Evolutionary conservation across 2,329 filamentous ascomycete genomes (phyloP), one percentile per base, ranked within the genome.

Genomic region (Byssoonygena ceratinophila): DNA sequence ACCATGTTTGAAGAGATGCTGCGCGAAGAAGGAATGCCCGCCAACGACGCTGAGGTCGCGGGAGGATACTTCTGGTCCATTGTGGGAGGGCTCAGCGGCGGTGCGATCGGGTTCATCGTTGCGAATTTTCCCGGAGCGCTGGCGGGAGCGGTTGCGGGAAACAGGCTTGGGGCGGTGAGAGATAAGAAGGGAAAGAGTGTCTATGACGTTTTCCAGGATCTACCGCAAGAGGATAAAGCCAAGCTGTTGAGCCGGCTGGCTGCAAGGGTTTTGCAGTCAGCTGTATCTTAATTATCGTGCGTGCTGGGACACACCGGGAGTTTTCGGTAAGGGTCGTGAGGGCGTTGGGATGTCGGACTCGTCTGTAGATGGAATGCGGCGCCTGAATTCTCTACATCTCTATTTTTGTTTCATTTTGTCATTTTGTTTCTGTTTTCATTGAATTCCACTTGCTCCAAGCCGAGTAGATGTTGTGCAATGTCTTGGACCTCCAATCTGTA

Each of bases 181-280:
- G 92, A 98, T 71, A 82, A 85, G 29, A 89, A 83, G 70, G 90
- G 90, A 20, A 97, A 96, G 82, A 94, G 87, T 64, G 92, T 98
- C 4, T 97, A 94, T 69, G 76, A 82, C 25, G 92, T 96, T 14
- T 97, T 91, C 67, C 63, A 87, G 75, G 86, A 95, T 61, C 74
- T 98, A 63, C 89, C 89, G 47, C 85, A 88, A 68, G 77, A 76
- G 47, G 90, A 95, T 63, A 85, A 87, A 64, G 82, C 88, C 51
- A 82, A 82, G 67, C 69, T 98, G 62, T 74, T 97, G 56, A 85
- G 83, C 64, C 86, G 94, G 68, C 70, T 97, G 64, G 91, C 91
- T 1, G 82, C 83, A 27, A 91, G 87, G 69, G 84, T 96, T 1
- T 90, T 96, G 65, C 68, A 69, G 49, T 63, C 67, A 46, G 51